phyloP scores from a whole-genome alignment of 495 filamentous ascomycete species.

The Amniculicola lignicola region DNA sequence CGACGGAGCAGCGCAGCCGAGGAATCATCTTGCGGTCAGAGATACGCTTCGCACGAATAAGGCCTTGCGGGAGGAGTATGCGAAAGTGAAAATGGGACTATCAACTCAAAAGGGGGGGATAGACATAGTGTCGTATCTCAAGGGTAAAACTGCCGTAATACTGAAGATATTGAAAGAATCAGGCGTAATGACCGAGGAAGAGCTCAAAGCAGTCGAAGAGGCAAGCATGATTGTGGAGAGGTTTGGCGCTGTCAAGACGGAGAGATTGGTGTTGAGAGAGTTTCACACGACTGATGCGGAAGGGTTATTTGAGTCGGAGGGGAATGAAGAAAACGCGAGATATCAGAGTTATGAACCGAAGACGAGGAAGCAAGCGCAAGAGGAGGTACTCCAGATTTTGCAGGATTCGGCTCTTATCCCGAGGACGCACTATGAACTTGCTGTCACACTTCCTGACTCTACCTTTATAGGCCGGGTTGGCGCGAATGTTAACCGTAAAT shows the following conservation, averaged over 20 bases:
- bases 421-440: conserved; percentile 22
- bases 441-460: conserved; percentile 7
- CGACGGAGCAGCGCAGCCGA: conserved; percentile 18
- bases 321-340: conserved; percentile 10
- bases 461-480: conserved; percentile 31
- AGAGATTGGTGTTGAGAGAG: conserved; percentile 22
- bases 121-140: conserved; percentile 23
- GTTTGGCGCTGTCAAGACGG: conserved; percentile 14
- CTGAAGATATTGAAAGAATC: conserved; percentile 26
- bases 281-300: conserved; percentile 20
- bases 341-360: conserved; percentile 21
- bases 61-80: conserved; percentile 32
- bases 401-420: conserved; percentile 1
- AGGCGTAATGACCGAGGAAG: conserved; percentile 21
- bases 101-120: background rate
- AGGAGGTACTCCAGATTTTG: conserved; percentile 13
- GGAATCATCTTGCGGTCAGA: conserved; percentile 32
- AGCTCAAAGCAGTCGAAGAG: conserved; percentile 1
- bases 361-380: conserved; percentile 15
- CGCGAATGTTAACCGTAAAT: background rate
- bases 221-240: conserved; percentile 20
- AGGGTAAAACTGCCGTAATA: conserved; percentile 24
- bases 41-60: conserved; percentile 22
- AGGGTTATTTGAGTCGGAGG: conserved; percentile 12
- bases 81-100: conserved; percentile 20